Conservation (phyloP, 768 basidiomycete genomes). For the Clavulina sp. region DNA sequence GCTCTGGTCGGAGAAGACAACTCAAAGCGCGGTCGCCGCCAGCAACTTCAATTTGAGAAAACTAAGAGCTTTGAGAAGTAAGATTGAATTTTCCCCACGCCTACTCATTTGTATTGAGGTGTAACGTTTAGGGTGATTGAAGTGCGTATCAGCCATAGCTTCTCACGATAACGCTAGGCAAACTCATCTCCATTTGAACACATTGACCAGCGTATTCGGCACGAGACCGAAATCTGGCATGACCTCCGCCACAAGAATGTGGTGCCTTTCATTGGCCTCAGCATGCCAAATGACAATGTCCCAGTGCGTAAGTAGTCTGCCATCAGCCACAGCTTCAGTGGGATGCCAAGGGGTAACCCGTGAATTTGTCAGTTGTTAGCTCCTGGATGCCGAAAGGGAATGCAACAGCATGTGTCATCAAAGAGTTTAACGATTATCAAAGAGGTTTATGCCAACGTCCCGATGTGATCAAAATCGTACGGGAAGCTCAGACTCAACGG, state of each 20-base stretch:
- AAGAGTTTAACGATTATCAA: too few species aligned
- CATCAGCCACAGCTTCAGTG: not conserved
- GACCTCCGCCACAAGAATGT: not conserved
- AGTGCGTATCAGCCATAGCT: not conserved
- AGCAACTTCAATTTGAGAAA: not conserved
- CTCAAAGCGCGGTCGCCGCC: too few species aligned
- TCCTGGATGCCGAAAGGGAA: constrained; percentile 2
- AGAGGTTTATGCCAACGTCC: too few species aligned
- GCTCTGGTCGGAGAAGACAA: too few species aligned
- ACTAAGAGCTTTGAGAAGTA: not conserved
- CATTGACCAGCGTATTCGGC: not conserved
- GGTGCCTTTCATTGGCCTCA: not conserved
- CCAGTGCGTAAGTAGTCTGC: too few species aligned
- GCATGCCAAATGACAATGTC: not conserved
- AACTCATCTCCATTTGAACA: not conserved
- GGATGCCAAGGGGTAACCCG: too few species aligned
- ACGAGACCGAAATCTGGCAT: not conserved
- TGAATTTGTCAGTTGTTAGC: too few species aligned
- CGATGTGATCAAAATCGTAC: too few species aligned
- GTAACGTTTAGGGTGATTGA: not conserved
- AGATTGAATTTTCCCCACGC: not conserved
- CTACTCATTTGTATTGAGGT: not conserved
- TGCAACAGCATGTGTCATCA: not conserved
- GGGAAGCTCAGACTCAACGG: too few species aligned
- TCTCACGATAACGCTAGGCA: not conserved